Percentiles rank a stretch among this genome's conserved stretches.
phyloP scores from a whole-genome alignment of 2,329 filamentous ascomycete species.

The Diaporthe citri region DNA sequence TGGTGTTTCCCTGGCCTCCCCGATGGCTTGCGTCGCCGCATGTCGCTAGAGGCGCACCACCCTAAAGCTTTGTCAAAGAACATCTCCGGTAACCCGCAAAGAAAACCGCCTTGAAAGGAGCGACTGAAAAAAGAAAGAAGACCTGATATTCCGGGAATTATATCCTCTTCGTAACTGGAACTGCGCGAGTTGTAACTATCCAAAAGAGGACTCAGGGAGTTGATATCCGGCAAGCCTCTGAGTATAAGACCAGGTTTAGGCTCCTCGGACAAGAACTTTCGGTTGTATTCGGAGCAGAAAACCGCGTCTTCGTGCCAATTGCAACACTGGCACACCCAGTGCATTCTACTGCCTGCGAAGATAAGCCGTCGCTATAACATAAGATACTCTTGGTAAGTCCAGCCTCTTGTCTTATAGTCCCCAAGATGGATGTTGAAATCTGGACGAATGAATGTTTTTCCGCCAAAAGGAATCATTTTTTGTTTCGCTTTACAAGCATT shows the following conservation, averaged over 20 bases:
- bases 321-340: neutral
- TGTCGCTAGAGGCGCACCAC: conserved; percentile 17
- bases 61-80: conserved; percentile 41
- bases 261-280: no score
- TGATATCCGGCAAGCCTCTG: neutral
- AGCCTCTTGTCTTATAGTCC: neutral
- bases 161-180: conserved; percentile 40
- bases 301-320: neutral
- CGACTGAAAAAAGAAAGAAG: conserved; percentile 29
- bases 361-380: neutral
- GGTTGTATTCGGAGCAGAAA: neutral
- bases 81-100: conserved; percentile 40
- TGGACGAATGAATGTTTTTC: neutral
- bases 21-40: conserved; percentile 1
- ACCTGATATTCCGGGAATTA: conserved; percentile 34
- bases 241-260: neutral
- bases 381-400: conserved; percentile 18
- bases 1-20: neutral
- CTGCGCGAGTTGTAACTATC: neutral
- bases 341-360: neutral
- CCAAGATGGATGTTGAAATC: neutral
- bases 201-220: neutral
- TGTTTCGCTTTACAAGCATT: neutral
- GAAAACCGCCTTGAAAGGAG: conserved; percentile 41
- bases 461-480: neutral